Evolutionary conservation across 768 basidiomycete genomes (phyloP).

Genomic region (Tylopilus plumbeoviolaceoides): DNA sequence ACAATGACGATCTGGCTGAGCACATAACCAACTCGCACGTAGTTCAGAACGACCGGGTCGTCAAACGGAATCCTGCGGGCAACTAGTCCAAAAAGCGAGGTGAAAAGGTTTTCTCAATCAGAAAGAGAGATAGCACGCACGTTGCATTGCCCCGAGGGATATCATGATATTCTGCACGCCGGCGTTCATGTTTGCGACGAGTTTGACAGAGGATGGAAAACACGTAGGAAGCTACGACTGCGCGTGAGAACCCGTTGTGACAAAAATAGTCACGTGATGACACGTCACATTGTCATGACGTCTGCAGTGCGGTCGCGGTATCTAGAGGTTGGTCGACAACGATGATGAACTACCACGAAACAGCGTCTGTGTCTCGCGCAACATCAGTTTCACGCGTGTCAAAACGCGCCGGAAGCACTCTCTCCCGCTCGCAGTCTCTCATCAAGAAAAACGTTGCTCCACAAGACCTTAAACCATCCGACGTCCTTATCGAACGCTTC

Average conservation of each 20-base stretch:
- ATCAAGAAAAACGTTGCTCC: slow-evolving; percentile 94
- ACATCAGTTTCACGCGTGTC: slow-evolving; percentile 67
- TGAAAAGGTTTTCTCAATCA: not conserved
- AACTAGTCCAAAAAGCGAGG: slow-evolving; percentile 44
- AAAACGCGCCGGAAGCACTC: slow-evolving; percentile 62
- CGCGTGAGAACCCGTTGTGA: slow-evolving; percentile 2
- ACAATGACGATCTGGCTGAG: slow-evolving; percentile 67
- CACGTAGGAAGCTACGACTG: not conserved
- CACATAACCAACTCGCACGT: slow-evolving; percentile 83
- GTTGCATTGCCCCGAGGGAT: slow-evolving; percentile 91
- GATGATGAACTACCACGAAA: slow-evolving; percentile 41
- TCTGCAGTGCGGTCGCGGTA: not conserved
- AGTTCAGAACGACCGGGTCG: slow-evolving; percentile 74
- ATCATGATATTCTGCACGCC: slow-evolving; percentile 80
- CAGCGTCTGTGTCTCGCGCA: slow-evolving; percentile 57
- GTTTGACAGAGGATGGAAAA: slow-evolving; percentile 12
- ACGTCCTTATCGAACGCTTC: slow-evolving; percentile 94
- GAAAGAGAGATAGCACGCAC: slow-evolving; percentile 35
- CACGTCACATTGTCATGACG: slow-evolving; percentile 26
- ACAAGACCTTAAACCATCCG: slow-evolving; percentile 86
- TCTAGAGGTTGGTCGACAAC: not conserved
- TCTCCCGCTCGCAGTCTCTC: slow-evolving; percentile 78
- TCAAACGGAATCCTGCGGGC: slow-evolving; percentile 90
- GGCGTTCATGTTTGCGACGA: slow-evolving; percentile 55
- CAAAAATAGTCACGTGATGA: slow-evolving; percentile 13